A percentile compares a stretch with the other conserved stretches of the same genome.
phyloP scores from a whole-genome alignment of 2,329 filamentous ascomycete genomes.

The Aspergillus sp. region DNA sequence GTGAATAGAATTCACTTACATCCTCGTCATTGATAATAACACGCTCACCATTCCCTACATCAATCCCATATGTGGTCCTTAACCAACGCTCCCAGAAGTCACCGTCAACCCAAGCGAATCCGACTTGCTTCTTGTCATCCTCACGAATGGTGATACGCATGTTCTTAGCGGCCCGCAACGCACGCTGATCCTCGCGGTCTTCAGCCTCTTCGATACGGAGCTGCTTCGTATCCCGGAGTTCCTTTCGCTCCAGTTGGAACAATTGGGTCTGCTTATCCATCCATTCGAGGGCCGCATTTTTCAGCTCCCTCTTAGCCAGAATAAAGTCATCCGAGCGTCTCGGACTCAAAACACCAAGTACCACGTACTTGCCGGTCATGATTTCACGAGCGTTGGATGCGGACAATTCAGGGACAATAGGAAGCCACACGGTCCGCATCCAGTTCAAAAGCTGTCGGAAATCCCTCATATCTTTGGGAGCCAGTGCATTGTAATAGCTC shows the following conservation, averaged over 20 bases:
- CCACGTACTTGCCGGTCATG: conserved; percentile 92
- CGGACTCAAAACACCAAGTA: conserved; percentile 77
- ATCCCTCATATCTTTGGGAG: conserved; percentile 88
- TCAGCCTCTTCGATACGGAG: conserved; percentile 92
- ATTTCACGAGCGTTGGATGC: conserved; percentile 87
- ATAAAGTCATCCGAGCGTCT: conserved; percentile 71
- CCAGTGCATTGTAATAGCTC: conserved; percentile 79
- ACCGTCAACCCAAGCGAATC: conserved; percentile 95
- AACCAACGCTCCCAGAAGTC: conserved; percentile 98
- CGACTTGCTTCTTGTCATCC: conserved; percentile 76
- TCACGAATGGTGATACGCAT: conserved; percentile 88
- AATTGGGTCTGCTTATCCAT: conserved; percentile 91
- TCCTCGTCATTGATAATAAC: conserved; percentile 97
- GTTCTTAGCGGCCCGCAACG: conserved; percentile 75
- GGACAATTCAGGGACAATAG: conserved; percentile 88
- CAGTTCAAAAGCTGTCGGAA: conserved; percentile 70
- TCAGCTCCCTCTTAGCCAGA: conserved; percentile 76
- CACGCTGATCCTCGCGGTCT: conserved; percentile 82
- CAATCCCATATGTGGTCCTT: conserved; percentile 85
- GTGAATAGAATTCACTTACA: conserved; percentile 49
- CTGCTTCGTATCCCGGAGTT: conserved; percentile 88
- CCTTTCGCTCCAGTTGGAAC: conserved; percentile 88
- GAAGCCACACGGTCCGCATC: conserved; percentile 96
- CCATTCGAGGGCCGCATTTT: conserved; percentile 93
- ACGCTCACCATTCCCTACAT: conserved; percentile 74